Evolutionary conservation across 129 eudicot genomes (phyloP), one percentile per base, ranked within the genome.

Genomic region (Helichrysum umbraculigerum): DNA sequence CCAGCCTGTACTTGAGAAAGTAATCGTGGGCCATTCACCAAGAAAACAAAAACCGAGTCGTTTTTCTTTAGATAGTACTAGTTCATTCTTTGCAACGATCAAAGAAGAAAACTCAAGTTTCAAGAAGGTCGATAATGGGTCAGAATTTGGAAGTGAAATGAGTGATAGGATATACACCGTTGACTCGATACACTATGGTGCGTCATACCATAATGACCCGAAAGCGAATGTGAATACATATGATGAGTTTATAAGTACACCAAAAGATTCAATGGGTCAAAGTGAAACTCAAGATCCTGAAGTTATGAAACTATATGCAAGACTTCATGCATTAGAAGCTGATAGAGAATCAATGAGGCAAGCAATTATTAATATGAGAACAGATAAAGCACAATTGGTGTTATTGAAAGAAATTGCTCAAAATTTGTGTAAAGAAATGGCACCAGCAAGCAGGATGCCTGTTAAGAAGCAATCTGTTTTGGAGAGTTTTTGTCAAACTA

Each of bases 281-380:
- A 44, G 75, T 19, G 89, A 87, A 66, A 32, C 73, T 5, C 70
- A 80, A 32, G 97, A 92, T 76, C 83, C 87, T 0, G 98, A 88
- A 65, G 77, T 90, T 29, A 83, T 81, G 81, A 92, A 92, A 76
- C 84, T 92, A 32, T 92, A 88, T 77, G 79, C 83, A 65, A 81
- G 96, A 73, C 92, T 92, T 79, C 98, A 92, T 67, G 96, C 94
- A 3, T 93, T 92, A 66, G 98, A 92, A 80, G 98, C 98, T 25
- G 98, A 92, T 73, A 85, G 94, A 59, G 98, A 92, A 71, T 90
- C 96, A 7, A 88, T 92, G 98, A 88, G 92, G 84, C 94, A 87
- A 83, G 87, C 96, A 11, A 83, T 92, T 58, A 86, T 92, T 19
- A 84, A 90, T 57, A 84, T 90, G 91, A 75, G 96, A 30, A 88